Percentiles rank a stretch among this genome's conserved stretches.
Evolutionary conservation across 2,329 filamentous ascomycete genomes (phyloP).

Genomic region (Botrytis sinoallii): DNA sequence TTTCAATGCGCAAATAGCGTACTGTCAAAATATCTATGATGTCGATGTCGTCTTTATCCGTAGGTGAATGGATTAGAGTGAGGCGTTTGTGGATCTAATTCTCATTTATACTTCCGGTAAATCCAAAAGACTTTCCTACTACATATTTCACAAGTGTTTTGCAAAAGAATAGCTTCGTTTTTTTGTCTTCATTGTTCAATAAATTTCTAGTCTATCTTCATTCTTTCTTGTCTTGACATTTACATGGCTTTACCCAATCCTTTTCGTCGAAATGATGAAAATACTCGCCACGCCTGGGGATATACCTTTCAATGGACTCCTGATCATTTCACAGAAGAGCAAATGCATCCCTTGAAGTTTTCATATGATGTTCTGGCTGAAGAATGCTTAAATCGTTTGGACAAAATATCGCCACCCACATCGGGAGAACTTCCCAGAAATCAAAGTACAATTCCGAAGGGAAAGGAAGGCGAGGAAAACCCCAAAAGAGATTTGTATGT

Average conservation of each 20-base stretch:
- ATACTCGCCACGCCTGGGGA: slow-evolving; percentile 49
- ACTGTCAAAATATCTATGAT: not conserved
- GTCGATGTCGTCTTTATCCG: not conserved
- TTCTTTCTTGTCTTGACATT: not conserved
- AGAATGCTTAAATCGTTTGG: slow-evolving; percentile 61
- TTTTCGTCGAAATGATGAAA: slow-evolving; percentile 28
- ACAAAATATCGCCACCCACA: slow-evolving; percentile 54
- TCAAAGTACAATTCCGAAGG: slow-evolving; percentile 38
- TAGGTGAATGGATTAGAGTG: not conserved
- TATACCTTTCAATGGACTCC: slow-evolving; percentile 68
- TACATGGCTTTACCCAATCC: slow-evolving; percentile 22
- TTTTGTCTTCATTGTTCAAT: not conserved
- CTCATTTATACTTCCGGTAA: not conserved
- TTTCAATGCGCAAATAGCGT: not conserved
- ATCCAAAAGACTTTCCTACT: not conserved
- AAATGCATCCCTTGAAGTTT: slow-evolving; percentile 58
- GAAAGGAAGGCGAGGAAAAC: slow-evolving; percentile 36
- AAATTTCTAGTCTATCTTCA: not conserved
- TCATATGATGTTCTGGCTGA: slow-evolving; percentile 68
- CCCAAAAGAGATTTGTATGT: slow-evolving; percentile 57
- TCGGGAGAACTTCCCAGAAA: slow-evolving; percentile 29
- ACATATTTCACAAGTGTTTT: not conserved
- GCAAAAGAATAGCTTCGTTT: no score
- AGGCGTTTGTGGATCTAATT: not conserved
- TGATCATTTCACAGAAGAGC: slow-evolving; percentile 57